Evolutionary conservation across 805 yeast species (phyloP).

Genomic region (Komagataella pseudopastoris): DNA sequence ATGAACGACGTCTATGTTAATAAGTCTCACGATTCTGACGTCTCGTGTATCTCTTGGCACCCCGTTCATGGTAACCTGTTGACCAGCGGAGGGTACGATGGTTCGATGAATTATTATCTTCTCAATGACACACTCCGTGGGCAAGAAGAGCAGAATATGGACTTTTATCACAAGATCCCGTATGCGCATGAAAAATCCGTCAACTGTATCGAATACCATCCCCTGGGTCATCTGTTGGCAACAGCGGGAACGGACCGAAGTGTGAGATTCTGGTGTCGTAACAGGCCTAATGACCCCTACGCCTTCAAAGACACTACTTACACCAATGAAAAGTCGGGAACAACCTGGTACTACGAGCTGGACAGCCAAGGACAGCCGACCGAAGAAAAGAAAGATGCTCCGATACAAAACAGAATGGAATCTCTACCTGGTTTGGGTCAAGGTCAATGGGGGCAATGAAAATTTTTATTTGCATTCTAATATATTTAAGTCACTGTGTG

Average conservation of each 20-base stretch:
- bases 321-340: slow-evolving; percentile 36
- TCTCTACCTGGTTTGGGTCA: neutral
- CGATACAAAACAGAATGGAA: neutral
- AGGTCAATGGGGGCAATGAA: neutral
- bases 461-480: neutral
- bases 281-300: slow-evolving; percentile 79
- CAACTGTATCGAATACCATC: slow-evolving; percentile 84
- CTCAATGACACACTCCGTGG: slow-evolving; percentile 13
- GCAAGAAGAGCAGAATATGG: neutral
- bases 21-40: slow-evolving; percentile 72
- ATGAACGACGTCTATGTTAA: slow-evolving; percentile 67
- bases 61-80: slow-evolving; percentile 73
- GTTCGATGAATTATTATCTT: slow-evolving; percentile 67
- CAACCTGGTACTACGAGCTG: slow-evolving; percentile 28
- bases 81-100: slow-evolving; percentile 83
- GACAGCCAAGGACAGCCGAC: slow-evolving; percentile 10
- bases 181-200: slow-evolving; percentile 92
- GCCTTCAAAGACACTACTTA: slow-evolving; percentile 58
- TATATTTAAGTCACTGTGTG: neutral
- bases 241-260: slow-evolving; percentile 92
- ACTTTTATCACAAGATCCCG: slow-evolving; percentile 46
- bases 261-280: slow-evolving; percentile 88
- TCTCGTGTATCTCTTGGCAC: slow-evolving; percentile 84
- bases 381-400: neutral
- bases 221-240: slow-evolving; percentile 81